Base-by-base conservation (phyloP, 768 basidiomycete genomes). In the Mycena epipterygia region DNA sequence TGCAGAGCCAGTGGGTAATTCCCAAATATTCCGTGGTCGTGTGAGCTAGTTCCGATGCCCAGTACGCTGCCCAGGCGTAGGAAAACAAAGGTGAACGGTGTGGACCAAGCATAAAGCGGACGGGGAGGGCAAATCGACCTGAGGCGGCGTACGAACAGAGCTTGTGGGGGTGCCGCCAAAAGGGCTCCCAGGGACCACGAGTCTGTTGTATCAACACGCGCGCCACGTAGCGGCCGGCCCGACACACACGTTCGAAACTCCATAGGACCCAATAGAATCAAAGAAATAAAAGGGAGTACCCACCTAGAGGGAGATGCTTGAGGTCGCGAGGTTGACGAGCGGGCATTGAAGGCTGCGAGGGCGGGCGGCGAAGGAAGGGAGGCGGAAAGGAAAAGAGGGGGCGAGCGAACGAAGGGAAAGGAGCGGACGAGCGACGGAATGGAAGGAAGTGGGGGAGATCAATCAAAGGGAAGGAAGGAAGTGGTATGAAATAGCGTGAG, bases 1-100 rank as follows among this genome's bases (percentile, higher is more conserved):
- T 63, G 61, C 58, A 60, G 58, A 60, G 58, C 58, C 33, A 56
- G 63, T 46, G 63, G 62, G 63, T 63, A 51, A 51, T 52, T 30
- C 61, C 61, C 46, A 63, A 52, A 33, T 52, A 63, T 63, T 63
- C 13, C 61, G 61, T 52, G 37, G 12, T 51, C 48, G 27, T 27
- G 29, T 25, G 25, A 48, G 46, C 23, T 27, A 48, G 32, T 53
- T n/a, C 29, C 62, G n/a, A 37, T 30, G 59, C 46, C n/a, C 42
- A 23, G 46, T 33, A 49, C 30, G 32, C 17, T 61, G 32, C 30
- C 46, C 59, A 33, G 17, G 46, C 14, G 13, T 49, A 23, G 30
- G 12, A n/a, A 21, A 30, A 35, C 46, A 44, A 25, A 19, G 46
- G 30, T 32, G 59, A 61, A 61, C 59, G 33, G 59, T 49, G 59